Conservation (phyloP, 768 basidiomycete species). For the Tricholoma hemisulphureum region DNA sequence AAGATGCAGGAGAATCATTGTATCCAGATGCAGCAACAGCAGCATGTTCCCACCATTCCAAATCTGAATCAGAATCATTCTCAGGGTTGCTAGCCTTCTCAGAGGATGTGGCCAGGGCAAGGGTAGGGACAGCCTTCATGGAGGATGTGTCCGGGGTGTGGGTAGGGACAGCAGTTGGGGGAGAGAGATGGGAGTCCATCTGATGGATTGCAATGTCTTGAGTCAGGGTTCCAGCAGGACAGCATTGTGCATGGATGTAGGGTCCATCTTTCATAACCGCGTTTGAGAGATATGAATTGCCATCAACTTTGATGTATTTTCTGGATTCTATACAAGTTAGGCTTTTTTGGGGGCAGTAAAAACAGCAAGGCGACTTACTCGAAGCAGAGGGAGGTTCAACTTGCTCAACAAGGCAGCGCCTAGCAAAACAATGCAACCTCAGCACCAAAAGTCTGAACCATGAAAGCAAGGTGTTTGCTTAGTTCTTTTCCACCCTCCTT, state of each 20-base stretch:
- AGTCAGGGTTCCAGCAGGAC: not conserved
- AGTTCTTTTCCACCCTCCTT: slow-evolving; percentile 1
- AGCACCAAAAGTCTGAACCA: slow-evolving; percentile 12
- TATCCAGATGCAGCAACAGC: not conserved
- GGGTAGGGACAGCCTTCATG: not conserved
- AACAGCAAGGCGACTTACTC: not conserved
- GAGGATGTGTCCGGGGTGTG: not conserved
- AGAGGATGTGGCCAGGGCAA: not conserved
- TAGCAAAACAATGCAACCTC: slow-evolving; percentile 11
- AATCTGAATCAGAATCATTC: not conserved
- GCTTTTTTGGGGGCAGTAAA: not conserved
- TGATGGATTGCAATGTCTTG: slow-evolving; percentile 5
- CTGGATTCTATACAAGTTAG: not conserved
- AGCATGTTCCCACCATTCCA: not conserved
- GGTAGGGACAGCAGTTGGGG: no score
- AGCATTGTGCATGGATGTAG: slow-evolving; percentile 5
- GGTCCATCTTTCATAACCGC: slow-evolving; percentile 1
- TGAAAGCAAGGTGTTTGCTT: slow-evolving; percentile 6
- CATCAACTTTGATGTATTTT: not conserved
- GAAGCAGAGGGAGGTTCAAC: not conserved
- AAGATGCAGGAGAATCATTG: not conserved
- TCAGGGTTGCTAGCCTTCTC: not conserved
- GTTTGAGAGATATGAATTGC: slow-evolving; percentile 4
- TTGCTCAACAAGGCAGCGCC: slow-evolving; percentile 3
- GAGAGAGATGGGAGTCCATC: not conserved